Conservation (phyloP, 2,329 filamentous ascomycete genomes). For the Diplocarpon rosae region DNA sequence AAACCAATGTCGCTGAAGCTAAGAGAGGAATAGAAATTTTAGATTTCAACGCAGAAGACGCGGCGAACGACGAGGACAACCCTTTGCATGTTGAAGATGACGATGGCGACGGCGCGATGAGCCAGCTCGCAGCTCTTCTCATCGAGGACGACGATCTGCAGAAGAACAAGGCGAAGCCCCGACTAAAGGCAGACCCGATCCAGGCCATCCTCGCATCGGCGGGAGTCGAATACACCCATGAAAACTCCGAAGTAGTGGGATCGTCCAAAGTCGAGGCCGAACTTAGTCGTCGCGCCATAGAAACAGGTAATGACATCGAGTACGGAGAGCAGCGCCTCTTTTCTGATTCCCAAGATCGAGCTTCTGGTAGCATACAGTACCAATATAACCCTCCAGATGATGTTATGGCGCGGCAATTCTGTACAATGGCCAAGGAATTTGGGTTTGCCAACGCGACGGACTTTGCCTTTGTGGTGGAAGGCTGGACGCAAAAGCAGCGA, state of each 20-base stretch:
- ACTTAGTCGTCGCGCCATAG: slow-evolving; percentile 59
- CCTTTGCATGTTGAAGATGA: slow-evolving; percentile 34
- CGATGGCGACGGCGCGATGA: slow-evolving; percentile 51
- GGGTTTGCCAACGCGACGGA: slow-evolving; percentile 67
- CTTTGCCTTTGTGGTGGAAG: slow-evolving; percentile 84
- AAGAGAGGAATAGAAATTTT: slow-evolving; percentile 71
- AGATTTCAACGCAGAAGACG: slow-evolving; percentile 61
- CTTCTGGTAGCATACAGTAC: slow-evolving; percentile 17
- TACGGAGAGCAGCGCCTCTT: slow-evolving; percentile 47
- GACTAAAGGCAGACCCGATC: slow-evolving; percentile 55
- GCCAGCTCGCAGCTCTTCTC: slow-evolving; percentile 56
- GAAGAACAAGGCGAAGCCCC: slow-evolving; percentile 32
- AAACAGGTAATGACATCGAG: slow-evolving; percentile 32
- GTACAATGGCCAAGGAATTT: slow-evolving; percentile 73
- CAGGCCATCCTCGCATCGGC: slow-evolving; percentile 80
- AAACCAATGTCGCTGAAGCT: slow-evolving; percentile 92
- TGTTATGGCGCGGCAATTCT: slow-evolving; percentile 75
- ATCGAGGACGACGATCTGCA: slow-evolving; percentile 35
- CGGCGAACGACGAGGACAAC: slow-evolving; percentile 41
- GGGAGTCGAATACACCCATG: slow-evolving; percentile 90
- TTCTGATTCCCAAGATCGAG: slow-evolving; percentile 32
- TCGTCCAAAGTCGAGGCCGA: slow-evolving; percentile 84
- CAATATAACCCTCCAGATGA: slow-evolving; percentile 53
- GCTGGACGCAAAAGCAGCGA: slow-evolving; percentile 76
- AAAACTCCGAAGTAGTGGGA: slow-evolving; percentile 91